These are phyloP conservation scores for Acacia concinna DNA, from an alignment of 331 rosid genomes.

Conservation along the genomic window DNA sequence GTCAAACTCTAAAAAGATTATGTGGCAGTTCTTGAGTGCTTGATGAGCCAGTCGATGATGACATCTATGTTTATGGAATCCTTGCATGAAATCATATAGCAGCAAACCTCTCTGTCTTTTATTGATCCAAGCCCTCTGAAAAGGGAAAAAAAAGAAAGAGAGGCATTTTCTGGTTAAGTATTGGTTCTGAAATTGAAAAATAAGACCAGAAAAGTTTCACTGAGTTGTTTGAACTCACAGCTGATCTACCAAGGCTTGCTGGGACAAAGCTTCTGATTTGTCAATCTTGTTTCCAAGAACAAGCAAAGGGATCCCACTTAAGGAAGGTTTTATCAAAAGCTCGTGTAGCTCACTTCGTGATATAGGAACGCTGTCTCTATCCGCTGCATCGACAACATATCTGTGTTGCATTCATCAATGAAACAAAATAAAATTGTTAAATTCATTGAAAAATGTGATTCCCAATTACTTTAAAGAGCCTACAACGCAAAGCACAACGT, in stretches of 20 bases:
- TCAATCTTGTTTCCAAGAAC: slow-evolving; percentile 74
- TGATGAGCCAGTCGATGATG: slow-evolving; percentile 76
- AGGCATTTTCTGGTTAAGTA: neutral
- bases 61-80: slow-evolving; percentile 67
- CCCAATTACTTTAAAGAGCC: slow-evolving; percentile 10
- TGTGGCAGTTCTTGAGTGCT: slow-evolving; percentile 61
- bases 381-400: slow-evolving; percentile 95
- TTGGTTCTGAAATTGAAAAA: neutral
- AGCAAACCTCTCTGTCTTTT: slow-evolving; percentile 61
- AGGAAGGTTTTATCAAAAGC: slow-evolving; percentile 78
- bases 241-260: slow-evolving; percentile 65
- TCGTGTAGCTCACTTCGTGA: slow-evolving; percentile 87
- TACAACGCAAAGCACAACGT: neutral
- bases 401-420: slow-evolving; percentile 45
- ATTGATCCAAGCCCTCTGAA: slow-evolving; percentile 64
- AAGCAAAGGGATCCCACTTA: slow-evolving; percentile 59
- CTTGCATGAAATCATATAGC: slow-evolving; percentile 79
- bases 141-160: neutral
- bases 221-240: slow-evolving; percentile 45
- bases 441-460: slow-evolving; percentile 7
- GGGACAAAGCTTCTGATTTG: slow-evolving; percentile 68
- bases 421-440: neutral
- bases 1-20: slow-evolving; percentile 31
- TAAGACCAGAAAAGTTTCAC: neutral
- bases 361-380: slow-evolving; percentile 91